Evolutionary conservation across 2,329 filamentous ascomycete genomes (phyloP).

Genomic region (Alternaria panax): DNA sequence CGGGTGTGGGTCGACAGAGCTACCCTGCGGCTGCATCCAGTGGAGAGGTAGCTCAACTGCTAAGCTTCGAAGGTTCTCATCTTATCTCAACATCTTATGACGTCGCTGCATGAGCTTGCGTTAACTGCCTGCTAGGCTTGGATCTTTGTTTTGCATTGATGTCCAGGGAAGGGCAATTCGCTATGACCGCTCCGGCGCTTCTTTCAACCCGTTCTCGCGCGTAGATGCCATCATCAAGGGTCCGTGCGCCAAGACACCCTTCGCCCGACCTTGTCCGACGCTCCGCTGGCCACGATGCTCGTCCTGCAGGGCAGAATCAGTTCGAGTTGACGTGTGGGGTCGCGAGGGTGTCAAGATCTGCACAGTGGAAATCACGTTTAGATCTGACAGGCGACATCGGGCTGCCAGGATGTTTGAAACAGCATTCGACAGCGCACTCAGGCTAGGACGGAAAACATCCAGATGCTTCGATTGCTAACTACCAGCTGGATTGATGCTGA

Average conservation of each 20-base stretch:
- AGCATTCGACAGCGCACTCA: background rate
- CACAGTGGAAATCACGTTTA: background rate
- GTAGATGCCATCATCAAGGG: background rate
- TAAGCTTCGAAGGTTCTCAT: background rate
- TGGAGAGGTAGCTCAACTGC: background rate
- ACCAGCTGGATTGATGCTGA: background rate
- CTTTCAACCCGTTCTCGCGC: background rate
- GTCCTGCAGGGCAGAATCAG: background rate
- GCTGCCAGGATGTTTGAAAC: background rate
- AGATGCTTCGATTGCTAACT: background rate
- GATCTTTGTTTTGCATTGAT: background rate
- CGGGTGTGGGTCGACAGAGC: background rate
- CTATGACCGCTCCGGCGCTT: background rate
- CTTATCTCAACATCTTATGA: slow-evolving; percentile 1
- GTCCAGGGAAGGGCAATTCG: background rate
- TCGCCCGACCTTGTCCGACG: slow-evolving; percentile 5
- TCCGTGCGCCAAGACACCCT: background rate
- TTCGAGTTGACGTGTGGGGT: slow-evolving; percentile 19
- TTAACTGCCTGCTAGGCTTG: background rate
- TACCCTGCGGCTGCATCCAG: background rate
- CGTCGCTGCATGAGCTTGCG: background rate
- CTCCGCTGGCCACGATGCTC: slow-evolving; percentile 3
- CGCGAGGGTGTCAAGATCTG: slow-evolving; percentile 15
- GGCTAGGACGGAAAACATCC: background rate
- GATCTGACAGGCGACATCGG: background rate